Base-by-base conservation (phyloP, 441 rosid genomes). In the Dalechampia spathulata region DNA sequence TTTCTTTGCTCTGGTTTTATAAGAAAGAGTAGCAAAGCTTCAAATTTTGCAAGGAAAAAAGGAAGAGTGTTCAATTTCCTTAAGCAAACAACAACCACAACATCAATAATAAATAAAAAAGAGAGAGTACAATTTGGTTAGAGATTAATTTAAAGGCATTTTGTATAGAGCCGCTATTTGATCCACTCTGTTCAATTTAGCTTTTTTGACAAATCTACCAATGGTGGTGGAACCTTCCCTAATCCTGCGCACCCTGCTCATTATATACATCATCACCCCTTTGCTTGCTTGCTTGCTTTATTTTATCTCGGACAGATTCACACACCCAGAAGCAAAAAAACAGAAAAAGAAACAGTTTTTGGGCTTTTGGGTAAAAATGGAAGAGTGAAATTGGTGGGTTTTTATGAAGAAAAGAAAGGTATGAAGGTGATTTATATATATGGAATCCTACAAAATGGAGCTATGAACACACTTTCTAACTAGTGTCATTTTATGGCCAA, bases 401-500 rank as follows among this genome's bases (percentile, higher is more conserved):
- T 3, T 28, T 28, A n/a, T 28, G 34, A 28, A 28, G 34, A 8
- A 37, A 20, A 6, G 9, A 23, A n/a, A 20, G 52, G 32, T 37
- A 62, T 22, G 25, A 49, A n/a, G n/a, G n/a, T n/a, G 52, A 13
- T 38, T 50, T n/a, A n/a, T n/a, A n/a, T n/a, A 25, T 27, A 58
- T 58, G 64, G 55, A 46, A 39, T 2, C 57, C 5, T n/a, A 39
- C 52, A 59, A 67, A 62, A 69, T 66, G 68, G 67, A 10, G 62
- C 52, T 65, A 73, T 77, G 79, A 79, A 72, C 78, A 66, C 75
- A 68, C 78, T 72, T 81, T 77, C 63, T 52, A 65, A 59, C 58
- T 52, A 60, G 77, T 73, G 70, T 67, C 69, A 60, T 68, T 65
- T 75, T 77, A 78, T 86, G 97, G 97, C 95, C 75, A 86, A 81